A percentile compares a stretch with the other conserved stretches of the same genome.
These are phyloP conservation scores for Aureobasidium sp. DNA, from an alignment of 2,329 filamentous ascomycete genomes.

Conservation along the genomic window DNA sequence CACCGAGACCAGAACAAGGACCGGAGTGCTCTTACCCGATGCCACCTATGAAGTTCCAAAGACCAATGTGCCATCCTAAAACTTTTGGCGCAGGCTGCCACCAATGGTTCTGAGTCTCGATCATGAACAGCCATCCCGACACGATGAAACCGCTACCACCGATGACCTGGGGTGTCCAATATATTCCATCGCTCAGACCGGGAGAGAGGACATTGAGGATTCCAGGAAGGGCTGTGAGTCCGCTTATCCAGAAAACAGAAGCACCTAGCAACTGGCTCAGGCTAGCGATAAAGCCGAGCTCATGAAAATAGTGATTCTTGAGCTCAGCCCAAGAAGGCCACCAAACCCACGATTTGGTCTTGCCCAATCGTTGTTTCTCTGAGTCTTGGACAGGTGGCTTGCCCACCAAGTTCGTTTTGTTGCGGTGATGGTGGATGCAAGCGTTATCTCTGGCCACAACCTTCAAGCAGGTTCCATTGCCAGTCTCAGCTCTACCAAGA, in stretches of 20 bases:
- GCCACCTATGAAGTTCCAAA: slow-evolving; percentile 59
- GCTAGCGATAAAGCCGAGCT: slow-evolving; percentile 58
- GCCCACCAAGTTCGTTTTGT: slow-evolving; percentile 29
- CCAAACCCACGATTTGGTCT: slow-evolving; percentile 47
- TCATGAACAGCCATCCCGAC: slow-evolving; percentile 53
- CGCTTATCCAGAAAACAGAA: slow-evolving; percentile 58
- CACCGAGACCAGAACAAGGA: background rate
- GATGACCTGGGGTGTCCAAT: slow-evolving; percentile 57
- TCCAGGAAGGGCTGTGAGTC: slow-evolving; percentile 53
- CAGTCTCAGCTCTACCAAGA: slow-evolving; percentile 5
- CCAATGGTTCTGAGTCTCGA: slow-evolving; percentile 60
- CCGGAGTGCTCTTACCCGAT: slow-evolving; percentile 44
- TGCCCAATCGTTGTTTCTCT: background rate
- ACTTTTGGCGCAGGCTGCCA: slow-evolving; percentile 50
- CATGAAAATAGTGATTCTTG: slow-evolving; percentile 52
- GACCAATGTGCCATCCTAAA: slow-evolving; percentile 61
- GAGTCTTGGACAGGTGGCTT: slow-evolving; percentile 7
- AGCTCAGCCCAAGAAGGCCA: slow-evolving; percentile 52
- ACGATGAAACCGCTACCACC: slow-evolving; percentile 57
- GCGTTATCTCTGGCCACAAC: slow-evolving; percentile 13
- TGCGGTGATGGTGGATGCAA: slow-evolving; percentile 33
- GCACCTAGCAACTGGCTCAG: slow-evolving; percentile 51
- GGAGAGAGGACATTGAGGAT: slow-evolving; percentile 47
- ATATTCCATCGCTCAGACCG: slow-evolving; percentile 47
- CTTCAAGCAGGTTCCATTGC: background rate